Evolutionary conservation across 805 yeast species (phyloP).

Genomic region (Saccharomycopsis vini): DNA sequence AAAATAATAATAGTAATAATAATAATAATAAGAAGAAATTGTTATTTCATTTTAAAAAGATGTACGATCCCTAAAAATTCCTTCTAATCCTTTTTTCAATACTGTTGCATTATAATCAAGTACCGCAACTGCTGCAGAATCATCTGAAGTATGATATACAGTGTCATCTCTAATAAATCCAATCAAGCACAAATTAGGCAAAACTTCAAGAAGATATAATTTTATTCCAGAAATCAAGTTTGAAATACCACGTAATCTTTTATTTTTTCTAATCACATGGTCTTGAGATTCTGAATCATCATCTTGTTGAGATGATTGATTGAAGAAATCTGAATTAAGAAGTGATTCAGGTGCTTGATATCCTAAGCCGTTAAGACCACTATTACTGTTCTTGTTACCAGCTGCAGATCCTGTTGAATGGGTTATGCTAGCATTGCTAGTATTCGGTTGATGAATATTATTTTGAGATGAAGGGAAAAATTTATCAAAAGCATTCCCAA

Average conservation of each 20-base stretch:
- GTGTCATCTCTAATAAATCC: slow-evolving; percentile 66
- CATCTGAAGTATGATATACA: slow-evolving; percentile 27
- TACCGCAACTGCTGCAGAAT: slow-evolving; percentile 45
- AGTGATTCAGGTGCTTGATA: background rate
- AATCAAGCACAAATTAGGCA: slow-evolving; percentile 84
- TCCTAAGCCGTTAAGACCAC: background rate
- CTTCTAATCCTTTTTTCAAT: slow-evolving; percentile 67
- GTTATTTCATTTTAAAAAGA: background rate
- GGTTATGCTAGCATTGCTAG: no score
- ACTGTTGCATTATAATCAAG: slow-evolving; percentile 85
- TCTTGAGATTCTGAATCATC: no score
- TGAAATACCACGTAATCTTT: slow-evolving; percentile 33
- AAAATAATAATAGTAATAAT: background rate
- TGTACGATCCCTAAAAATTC: slow-evolving; percentile 30
- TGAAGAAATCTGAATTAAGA: background rate
- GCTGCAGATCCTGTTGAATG: background rate
- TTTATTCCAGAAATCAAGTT: slow-evolving; percentile 76
- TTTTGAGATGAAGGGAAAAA: no score
- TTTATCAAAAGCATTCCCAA: background rate
- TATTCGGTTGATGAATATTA: no score
- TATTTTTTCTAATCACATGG: no score
- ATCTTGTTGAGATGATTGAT: background rate
- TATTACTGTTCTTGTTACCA: background rate
- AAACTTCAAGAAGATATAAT: slow-evolving; percentile 81
- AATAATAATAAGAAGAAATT: background rate